Base-by-base conservation (phyloP, 1,284 basidiomycete genomes). In the Ganoderma leucocontextum region DNA sequence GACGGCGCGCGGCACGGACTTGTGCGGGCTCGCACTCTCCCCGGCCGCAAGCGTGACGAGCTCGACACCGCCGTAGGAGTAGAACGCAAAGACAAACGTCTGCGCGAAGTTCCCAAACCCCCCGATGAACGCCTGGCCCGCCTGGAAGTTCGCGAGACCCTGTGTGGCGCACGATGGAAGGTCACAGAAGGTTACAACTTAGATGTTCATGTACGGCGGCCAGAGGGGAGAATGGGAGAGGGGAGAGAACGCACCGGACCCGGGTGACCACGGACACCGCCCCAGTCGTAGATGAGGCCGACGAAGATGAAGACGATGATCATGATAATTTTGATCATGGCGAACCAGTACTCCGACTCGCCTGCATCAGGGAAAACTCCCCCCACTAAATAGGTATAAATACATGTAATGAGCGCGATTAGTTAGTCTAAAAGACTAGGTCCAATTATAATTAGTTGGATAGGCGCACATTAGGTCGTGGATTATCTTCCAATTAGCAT, bases 61-160 rank as follows among this genome's bases (percentile, higher is more conserved):
- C 72, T 93, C 91, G 38, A 91, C 89, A n/a, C 91, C 91, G 58
- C 89, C 87, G 79, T 87, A 93, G n/a, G 89, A 91, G 79, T 89
- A 93, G 71, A 88, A 89, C 4, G 86, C 87, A 64, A 80, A 88
- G 19, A 87, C 85, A 62, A 87, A 87, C 2, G 82, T 87, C 72
- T 86, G 85, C 2, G 85, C 84, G 73, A 87, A 85, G 35, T 83
- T 80, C 47, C 84, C 73, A 69, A 88, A 88, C 49, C 86, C 86
- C 15, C 86, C 86, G 12, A 86, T 78, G 73, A 89, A 87, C 0
- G 86, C 85, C 75, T 86, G 82, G 35, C 80, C 82, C 60, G 84
- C 71, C 19, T 82, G 83, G 70, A 88, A 88, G 75, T 88, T 89
- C 0, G 85, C 78, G 1, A 86, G 81, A 12, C 87, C 87, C 85